These are phyloP conservation scores for Neohortaea acidophila DNA, from an alignment of 495 filamentous ascomycete species.

Conservation along the genomic window DNA sequence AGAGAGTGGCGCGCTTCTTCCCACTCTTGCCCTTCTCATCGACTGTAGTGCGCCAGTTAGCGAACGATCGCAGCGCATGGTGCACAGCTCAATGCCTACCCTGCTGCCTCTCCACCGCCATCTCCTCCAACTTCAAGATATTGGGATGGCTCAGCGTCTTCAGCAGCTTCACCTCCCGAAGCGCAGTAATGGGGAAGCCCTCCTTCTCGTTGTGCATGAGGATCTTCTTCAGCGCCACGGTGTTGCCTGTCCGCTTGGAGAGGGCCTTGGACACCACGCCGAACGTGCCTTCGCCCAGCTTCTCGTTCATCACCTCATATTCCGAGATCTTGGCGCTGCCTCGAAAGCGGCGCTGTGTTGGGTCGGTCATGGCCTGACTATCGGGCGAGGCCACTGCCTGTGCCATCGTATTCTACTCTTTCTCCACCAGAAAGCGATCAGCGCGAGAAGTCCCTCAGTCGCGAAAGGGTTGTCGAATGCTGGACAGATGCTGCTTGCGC, in stretches of 20 bases:
- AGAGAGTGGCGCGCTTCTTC: slow-evolving; percentile 73
- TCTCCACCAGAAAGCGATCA: too few relatives aligned
- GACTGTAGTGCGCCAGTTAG: background rate
- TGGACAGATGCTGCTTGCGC: too few relatives aligned
- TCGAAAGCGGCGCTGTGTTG: slow-evolving; percentile 40
- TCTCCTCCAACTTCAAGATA: slow-evolving; percentile 75
- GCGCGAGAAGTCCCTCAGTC: too few relatives aligned
- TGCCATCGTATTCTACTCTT: slow-evolving; percentile 28
- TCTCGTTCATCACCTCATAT: slow-evolving; percentile 66
- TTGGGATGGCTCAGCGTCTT: slow-evolving; percentile 88
- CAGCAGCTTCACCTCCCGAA: slow-evolving; percentile 85
- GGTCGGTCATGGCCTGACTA: slow-evolving; percentile 19
- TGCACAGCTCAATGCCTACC: slow-evolving; percentile 17
- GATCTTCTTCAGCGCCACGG: slow-evolving; percentile 90
- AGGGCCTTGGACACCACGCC: slow-evolving; percentile 88
- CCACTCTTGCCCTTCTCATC: slow-evolving; percentile 29
- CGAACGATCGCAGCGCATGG: too few relatives aligned
- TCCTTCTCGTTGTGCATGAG: slow-evolving; percentile 78
- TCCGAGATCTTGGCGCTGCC: slow-evolving; percentile 80
- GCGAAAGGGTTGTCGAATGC: too few relatives aligned
- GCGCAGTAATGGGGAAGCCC: slow-evolving; percentile 65
- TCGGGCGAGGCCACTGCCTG: slow-evolving; percentile 20
- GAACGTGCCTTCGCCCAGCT: slow-evolving; percentile 96
- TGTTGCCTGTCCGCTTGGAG: slow-evolving; percentile 51
- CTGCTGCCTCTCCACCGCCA: slow-evolving; percentile 79